Conservation (phyloP, 1,284 basidiomycete genomes). For the Earliella scabrosa region DNA sequence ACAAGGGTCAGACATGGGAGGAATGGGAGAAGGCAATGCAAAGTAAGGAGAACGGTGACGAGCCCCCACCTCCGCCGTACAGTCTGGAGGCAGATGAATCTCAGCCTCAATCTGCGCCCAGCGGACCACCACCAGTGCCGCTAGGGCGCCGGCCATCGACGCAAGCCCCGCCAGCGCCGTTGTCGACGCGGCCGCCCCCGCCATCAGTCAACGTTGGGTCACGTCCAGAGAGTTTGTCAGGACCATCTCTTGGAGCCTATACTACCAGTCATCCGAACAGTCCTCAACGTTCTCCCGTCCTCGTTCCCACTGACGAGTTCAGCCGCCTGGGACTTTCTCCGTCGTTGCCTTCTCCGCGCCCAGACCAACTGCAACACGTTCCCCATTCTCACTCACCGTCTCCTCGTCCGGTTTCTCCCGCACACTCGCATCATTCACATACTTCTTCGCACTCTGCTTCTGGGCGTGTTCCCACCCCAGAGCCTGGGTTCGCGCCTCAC, state of each 20-base stretch:
- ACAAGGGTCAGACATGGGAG: conserved; percentile 41
- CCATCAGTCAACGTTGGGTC: conserved; percentile 12
- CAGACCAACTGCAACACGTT: conserved; percentile 7
- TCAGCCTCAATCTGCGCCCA: conserved; percentile 19
- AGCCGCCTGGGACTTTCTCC: conserved; percentile 11
- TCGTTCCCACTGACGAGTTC: conserved; percentile 10
- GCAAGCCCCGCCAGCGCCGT: conserved; percentile 10
- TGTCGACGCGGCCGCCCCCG: conserved; percentile 8
- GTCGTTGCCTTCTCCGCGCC: conserved; percentile 12
- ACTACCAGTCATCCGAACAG: conserved; percentile 1
- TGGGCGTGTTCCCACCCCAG: conserved; percentile 1
- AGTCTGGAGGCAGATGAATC: conserved; percentile 54
- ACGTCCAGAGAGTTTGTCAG: conserved; percentile 7
- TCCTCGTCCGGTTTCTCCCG: conserved; percentile 15
- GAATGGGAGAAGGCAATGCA: conserved; percentile 43
- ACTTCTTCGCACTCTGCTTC: conserved; percentile 18
- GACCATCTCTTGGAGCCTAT: not conserved
- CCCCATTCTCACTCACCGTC: conserved; percentile 20
- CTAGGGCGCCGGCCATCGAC: conserved; percentile 14
- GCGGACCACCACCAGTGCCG: conserved; percentile 22
- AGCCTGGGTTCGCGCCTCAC: conserved; percentile 11
- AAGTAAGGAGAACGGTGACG: conserved; percentile 47
- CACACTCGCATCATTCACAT: conserved; percentile 19
- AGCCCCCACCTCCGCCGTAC: conserved; percentile 73
- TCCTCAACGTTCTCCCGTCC: not conserved